phyloP scores from a whole-genome alignment of 2,329 filamentous ascomycete genomes.

The Bertia moriformis region DNA sequence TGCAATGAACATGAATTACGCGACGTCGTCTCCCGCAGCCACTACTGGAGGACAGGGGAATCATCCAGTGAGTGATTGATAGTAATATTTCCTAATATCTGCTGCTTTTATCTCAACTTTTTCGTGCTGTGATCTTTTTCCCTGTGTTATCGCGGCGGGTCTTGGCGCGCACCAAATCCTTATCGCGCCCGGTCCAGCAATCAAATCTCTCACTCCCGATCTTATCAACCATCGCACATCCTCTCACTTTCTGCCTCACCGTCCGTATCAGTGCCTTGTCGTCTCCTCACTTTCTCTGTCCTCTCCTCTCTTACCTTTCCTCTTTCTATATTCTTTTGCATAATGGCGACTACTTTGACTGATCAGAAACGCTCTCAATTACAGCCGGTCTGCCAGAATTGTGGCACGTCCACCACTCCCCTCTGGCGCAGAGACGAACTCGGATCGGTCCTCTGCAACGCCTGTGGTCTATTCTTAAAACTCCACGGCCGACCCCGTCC shows the following conservation, averaged over 20 bases:
- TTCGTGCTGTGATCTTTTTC: neutral
- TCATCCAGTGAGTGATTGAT: neutral
- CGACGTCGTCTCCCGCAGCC: neutral
- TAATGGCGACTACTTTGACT: conserved; percentile 1
- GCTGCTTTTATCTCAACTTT: conserved; percentile 1
- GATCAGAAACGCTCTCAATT: conserved; percentile 1
- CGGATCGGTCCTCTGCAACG: conserved; percentile 93
- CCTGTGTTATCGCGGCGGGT: neutral
- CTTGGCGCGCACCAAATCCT: neutral
- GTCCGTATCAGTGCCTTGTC: neutral
- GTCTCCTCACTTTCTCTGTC: neutral
- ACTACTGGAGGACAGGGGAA: neutral
- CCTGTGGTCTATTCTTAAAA: conserved; percentile 93
- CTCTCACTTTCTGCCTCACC: neutral
- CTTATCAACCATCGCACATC: conserved; percentile 1
- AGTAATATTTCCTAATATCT: neutral
- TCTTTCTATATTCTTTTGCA: neutral
- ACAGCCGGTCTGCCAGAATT: conserved; percentile 95
- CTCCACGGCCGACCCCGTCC: conserved; percentile 84
- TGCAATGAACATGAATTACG: conserved; percentile 1
- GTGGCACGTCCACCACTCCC: conserved; percentile 84
- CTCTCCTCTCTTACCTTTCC: neutral
- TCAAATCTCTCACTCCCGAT: conserved; percentile 2
- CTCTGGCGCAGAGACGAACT: conserved; percentile 95
- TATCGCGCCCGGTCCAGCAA: neutral